Evolutionary conservation across 2,329 filamentous ascomycete genomes (phyloP), one percentile per base, ranked within the genome.

Genomic region (Sordariomycetes sp.): DNA sequence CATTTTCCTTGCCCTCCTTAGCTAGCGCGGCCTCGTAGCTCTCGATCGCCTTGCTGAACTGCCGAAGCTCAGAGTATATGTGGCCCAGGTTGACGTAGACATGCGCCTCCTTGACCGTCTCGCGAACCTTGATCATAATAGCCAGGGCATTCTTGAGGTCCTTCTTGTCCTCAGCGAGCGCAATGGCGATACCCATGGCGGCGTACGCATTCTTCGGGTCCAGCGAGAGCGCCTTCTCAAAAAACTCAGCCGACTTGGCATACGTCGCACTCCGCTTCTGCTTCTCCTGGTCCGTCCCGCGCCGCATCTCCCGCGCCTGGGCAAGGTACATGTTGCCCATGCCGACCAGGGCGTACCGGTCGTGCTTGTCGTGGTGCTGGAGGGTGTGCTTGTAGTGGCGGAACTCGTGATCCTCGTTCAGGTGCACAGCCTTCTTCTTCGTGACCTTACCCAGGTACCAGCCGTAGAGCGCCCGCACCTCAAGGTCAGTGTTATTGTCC

Each of bases 371-470:
- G 68, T 90, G 87, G 62, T 91, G 85, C 68, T 95, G 90, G 34
- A 99, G 76, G 0, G 92, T 97, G 69, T 96, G 90, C 73, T 97
- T 99, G 77, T 95, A 95, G 68, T 96, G 91, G 3, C 90, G 84
- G 65, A 96, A 86, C 69, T 99, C 94, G 36, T 85, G 84, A 66
- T 99, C 95, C 66, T 97, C 91, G 17, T 84, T 84, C 59, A 96
- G 79, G 66, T 94, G 92, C 55, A 81, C 74, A 3, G 85, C 84
- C 58, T 86, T 82, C 72, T 94, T 96, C 70, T 92, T 90, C 13
- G 88, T 86, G 17, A 82, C 76, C 67, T 89, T 90, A 69, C 90
- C 90, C 28, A 96, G 78, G 68, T 95, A 97, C 91, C 92, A 99
- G 7, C 92, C 94, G 64, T 96, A 96, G 50, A 99, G 75, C 8